phyloP scores from a whole-genome alignment of 2,329 filamentous ascomycete species.

The Fusarium sp. region DNA sequence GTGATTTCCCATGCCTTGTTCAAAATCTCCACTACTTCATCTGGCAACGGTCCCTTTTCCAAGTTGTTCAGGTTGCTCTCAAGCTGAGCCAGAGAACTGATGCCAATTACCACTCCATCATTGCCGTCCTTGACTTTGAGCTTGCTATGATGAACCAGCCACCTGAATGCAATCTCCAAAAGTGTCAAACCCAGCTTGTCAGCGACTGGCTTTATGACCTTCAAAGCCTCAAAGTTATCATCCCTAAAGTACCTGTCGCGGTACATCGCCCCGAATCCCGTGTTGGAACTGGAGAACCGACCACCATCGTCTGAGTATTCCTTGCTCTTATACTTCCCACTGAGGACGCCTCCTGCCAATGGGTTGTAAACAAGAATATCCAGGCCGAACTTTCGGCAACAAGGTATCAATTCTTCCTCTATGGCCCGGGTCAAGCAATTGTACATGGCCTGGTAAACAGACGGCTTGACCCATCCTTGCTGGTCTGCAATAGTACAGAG shows the following conservation, averaged over 20 bases:
- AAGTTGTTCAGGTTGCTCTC: slow-evolving; percentile 61
- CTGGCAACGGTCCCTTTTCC: slow-evolving; percentile 73
- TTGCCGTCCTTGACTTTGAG: slow-evolving; percentile 54
- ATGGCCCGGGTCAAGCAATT: slow-evolving; percentile 60
- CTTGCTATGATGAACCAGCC: slow-evolving; percentile 73
- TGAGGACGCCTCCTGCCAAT: slow-evolving; percentile 76
- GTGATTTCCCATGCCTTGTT: slow-evolving; percentile 21
- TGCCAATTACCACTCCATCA: slow-evolving; percentile 64
- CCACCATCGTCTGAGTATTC: slow-evolving; percentile 44
- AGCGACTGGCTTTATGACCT: slow-evolving; percentile 70
- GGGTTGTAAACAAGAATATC: slow-evolving; percentile 79
- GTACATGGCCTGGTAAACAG: slow-evolving; percentile 82
- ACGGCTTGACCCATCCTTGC: slow-evolving; percentile 75
- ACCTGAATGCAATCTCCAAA: slow-evolving; percentile 76
- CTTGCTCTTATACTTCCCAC: slow-evolving; percentile 62
- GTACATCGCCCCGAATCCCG: slow-evolving; percentile 13
- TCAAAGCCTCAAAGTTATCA: slow-evolving; percentile 65
- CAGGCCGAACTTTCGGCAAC: slow-evolving; percentile 72
- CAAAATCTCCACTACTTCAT: slow-evolving; percentile 71
- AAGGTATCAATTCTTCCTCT: neutral
- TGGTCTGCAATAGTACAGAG: slow-evolving; percentile 65
- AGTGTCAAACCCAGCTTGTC: slow-evolving; percentile 72
- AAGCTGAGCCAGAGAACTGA: slow-evolving; percentile 61
- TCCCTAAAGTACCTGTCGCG: slow-evolving; percentile 69
- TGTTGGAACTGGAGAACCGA: slow-evolving; percentile 34